These are phyloP conservation scores for Peterozyma toletana DNA, from an alignment of 805 yeast species.

Conservation along the genomic window DNA sequence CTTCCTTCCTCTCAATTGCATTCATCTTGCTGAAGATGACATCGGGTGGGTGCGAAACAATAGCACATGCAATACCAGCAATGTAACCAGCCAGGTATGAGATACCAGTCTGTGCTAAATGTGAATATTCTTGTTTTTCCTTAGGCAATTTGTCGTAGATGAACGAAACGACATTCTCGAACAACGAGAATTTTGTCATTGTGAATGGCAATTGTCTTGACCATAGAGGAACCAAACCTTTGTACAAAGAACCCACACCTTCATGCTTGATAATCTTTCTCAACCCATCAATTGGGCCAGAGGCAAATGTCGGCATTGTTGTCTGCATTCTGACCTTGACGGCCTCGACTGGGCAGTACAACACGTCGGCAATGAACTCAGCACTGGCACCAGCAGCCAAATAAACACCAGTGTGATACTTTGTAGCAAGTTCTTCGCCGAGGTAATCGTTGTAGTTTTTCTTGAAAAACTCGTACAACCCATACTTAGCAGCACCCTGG, in stretches of 20 bases:
- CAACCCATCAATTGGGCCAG: slow-evolving; percentile 94
- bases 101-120: slow-evolving; percentile 5
- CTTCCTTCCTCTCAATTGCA: neutral
- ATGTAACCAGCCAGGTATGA: slow-evolving; percentile 7
- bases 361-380: slow-evolving; percentile 81
- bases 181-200: slow-evolving; percentile 8
- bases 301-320: slow-evolving; percentile 66
- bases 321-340: slow-evolving; percentile 95
- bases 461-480: slow-evolving; percentile 8
- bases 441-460: slow-evolving; percentile 1
- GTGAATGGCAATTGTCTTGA: slow-evolving; percentile 9
- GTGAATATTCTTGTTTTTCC: slow-evolving; percentile 5
- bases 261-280: slow-evolving; percentile 75
- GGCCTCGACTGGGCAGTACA: slow-evolving; percentile 95
- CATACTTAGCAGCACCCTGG: slow-evolving; percentile 8
- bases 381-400: slow-evolving; percentile 95
- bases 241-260: slow-evolving; percentile 85
- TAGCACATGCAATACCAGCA: slow-evolving; percentile 8
- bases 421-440: slow-evolving; percentile 63
- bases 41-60: slow-evolving; percentile 7
- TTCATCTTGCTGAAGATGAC: slow-evolving; percentile 9
- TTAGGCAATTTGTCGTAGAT: slow-evolving; percentile 6
- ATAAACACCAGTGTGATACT: slow-evolving; percentile 5
- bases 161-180: slow-evolving; percentile 7
- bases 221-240: slow-evolving; percentile 54